Conservation (phyloP, 2,329 filamentous ascomycete species). For the Coleophoma eucalyptorum region DNA sequence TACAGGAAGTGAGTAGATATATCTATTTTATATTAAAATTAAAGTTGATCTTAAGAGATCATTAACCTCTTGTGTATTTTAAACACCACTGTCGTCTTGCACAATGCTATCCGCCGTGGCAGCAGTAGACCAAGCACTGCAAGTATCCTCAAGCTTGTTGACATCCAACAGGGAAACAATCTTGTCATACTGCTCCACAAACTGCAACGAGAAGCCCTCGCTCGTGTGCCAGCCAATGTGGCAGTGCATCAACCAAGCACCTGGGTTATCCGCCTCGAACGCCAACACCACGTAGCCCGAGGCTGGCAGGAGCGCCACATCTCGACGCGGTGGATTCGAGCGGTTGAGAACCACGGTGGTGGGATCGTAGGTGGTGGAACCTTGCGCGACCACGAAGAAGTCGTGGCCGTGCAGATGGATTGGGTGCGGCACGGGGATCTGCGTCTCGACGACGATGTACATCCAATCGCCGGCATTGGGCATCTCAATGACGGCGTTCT, state of each 20-base stretch:
- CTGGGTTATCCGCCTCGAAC: conserved; percentile 22
- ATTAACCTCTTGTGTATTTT: not conserved
- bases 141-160: conserved; percentile 14
- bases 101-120: not conserved
- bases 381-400: conserved; percentile 42
- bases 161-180: conserved; percentile 3
- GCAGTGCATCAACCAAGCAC: conserved; percentile 27
- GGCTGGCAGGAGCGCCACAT: conserved; percentile 41
- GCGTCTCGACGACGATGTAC: conserved; percentile 24
- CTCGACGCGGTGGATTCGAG: conserved; percentile 44
- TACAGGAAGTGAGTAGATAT: no score
- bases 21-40: no score
- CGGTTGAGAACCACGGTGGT: conserved; percentile 20
- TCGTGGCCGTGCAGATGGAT: conserved; percentile 48
- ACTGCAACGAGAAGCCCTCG: conserved; percentile 46
- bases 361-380: conserved; percentile 29
- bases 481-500: conserved; percentile 19
- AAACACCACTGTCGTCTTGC: conserved; percentile 19
- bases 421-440: conserved; percentile 17
- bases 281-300: conserved; percentile 21
- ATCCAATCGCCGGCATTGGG: conserved; percentile 22
- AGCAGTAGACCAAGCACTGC: conserved; percentile 17
- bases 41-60: no score
- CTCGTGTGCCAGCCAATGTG: conserved; percentile 47
- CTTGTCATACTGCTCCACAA: conserved; percentile 33